A percentile compares a stretch with the other conserved stretches of the same genome.
phyloP scores from a whole-genome alignment of 2,329 filamentous ascomycete genomes.

The Lachnellula subtilissima region DNA sequence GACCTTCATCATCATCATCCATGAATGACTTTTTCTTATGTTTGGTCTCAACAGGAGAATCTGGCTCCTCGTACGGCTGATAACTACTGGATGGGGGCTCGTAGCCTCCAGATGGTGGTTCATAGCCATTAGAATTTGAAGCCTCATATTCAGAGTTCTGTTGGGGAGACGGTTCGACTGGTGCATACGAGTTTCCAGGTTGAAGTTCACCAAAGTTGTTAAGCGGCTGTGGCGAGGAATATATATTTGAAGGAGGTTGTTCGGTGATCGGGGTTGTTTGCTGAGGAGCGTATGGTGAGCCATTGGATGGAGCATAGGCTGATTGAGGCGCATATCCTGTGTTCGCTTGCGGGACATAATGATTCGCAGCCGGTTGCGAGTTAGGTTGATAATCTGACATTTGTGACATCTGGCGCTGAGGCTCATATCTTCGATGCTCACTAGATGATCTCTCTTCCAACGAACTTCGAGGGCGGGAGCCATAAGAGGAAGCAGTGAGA shows the following conservation, averaged over 20 bases:
- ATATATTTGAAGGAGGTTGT: conserved; percentile 14
- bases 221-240: conserved; percentile 20
- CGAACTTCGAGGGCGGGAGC: conserved; percentile 35
- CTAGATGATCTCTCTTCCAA: conserved; percentile 43
- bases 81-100: conserved; percentile 59
- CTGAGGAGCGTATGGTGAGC: conserved; percentile 15
- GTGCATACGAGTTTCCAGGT: conserved; percentile 9
- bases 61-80: conserved; percentile 39
- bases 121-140: conserved; percentile 19
- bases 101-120: conserved; percentile 42
- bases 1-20: conserved; percentile 70
- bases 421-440: conserved; percentile 41
- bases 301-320: conserved; percentile 18
- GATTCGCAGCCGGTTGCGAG: conserved; percentile 27
- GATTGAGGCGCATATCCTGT: conserved; percentile 17
- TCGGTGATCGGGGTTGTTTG: conserved; percentile 16
- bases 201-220: conserved; percentile 18
- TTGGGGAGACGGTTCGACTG: conserved; percentile 36
- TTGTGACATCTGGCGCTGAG: conserved; percentile 36
- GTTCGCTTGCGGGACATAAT: conserved; percentile 19
- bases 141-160: conserved; percentile 26
- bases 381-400: conserved; percentile 35
- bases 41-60: conserved; percentile 42
- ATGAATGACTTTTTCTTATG: conserved; percentile 74
- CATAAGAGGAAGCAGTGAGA: conserved; percentile 20